A percentile compares a stretch with the other conserved stretches of the same genome.
Evolutionary conservation across 257 asterid genomes (phyloP).

Genomic region (Solanum habrochaites): DNA sequence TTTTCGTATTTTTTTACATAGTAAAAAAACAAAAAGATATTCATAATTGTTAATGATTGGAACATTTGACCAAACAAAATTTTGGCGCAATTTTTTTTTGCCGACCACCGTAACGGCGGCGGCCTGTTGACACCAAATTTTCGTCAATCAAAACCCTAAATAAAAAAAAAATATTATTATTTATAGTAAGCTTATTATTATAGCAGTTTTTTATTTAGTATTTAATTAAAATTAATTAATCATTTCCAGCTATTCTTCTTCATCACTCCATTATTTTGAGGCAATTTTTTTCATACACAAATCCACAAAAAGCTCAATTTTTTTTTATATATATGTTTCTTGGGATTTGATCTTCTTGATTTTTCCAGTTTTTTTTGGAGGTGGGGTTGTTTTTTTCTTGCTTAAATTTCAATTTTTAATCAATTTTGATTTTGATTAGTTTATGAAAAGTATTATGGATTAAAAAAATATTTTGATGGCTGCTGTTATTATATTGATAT

Average conservation of each 20-base stretch:
- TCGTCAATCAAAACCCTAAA: not conserved
- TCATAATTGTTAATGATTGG: not conserved
- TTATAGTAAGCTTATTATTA: not conserved
- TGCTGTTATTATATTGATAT: not conserved
- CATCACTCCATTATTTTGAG: not conserved
- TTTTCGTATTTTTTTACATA: not conserved
- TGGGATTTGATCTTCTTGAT: not conserved
- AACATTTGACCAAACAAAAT: not conserved
- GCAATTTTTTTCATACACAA: not conserved
- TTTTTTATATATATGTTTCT: not conserved
- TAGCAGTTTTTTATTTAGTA: not conserved
- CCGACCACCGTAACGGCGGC: constrained; percentile 32
- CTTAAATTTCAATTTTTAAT: not conserved
- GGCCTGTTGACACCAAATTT: not conserved
- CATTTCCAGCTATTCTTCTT: not conserved
- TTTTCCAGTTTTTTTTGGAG: not conserved
- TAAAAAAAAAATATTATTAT: not conserved
- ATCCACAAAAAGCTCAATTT: not conserved
- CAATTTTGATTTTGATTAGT: not conserved
- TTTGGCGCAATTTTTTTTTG: constrained; percentile 22
- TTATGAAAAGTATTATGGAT: not conserved
- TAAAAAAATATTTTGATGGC: not conserved
- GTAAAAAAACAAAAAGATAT: not conserved
- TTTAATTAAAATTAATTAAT: not conserved
- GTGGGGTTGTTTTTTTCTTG: constrained; percentile 1